Base-by-base conservation (phyloP, 768 basidiomycete species). In the Coprinopsis cinerea region DNA sequence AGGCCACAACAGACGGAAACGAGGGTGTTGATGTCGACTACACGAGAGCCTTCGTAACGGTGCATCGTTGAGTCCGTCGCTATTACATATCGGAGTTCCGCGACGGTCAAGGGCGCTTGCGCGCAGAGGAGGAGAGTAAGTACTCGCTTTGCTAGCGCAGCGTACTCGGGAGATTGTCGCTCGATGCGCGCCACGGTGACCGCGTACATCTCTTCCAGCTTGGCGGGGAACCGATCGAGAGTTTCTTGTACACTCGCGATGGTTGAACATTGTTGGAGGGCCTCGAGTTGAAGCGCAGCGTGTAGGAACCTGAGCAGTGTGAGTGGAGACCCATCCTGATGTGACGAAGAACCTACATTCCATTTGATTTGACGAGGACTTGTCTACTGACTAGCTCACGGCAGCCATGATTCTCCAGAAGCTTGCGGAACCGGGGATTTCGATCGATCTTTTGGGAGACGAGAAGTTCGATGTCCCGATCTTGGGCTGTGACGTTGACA, bases 21-120 rank as follows among this genome's bases (percentile, higher is more conserved):
- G 46, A 47, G 40, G 85, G 76, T 1, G 85, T 88, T 26, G 82
- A 85, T 57, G 70, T 78, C 28, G 58, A 34, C 30, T n/a, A 34
- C 30, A 9, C 30, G 30, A 34, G 9, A 9, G n/a, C 9, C 30
- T n/a, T 34, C 30, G 30, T 9, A 34, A 9, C n/a, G 30, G 30
- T 34, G n/a, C 30, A n/a, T 34, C 30, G 9, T 34, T 34, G 30
- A n/a, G 30, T 34, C 30, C 9, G n/a, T 34, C 9, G 30, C 30
- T 34, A 34, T 34, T n/a, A n/a, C 41, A 17, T 43, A 43, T 25
- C 17, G 20, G 4, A 43, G 41, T 22, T 43, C 41, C 4, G 7
- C 11, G 17, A 43, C 17, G 17, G 41, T 9, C 10, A 43, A 11
- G 4, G 41, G 25, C 23, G 9, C 25, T 9, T 25, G 41, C 11